Evolutionary conservation across 2,329 filamentous ascomycete genomes (phyloP), one percentile per base, ranked within the genome.

Genomic region (Tolypocladium guangdongense): DNA sequence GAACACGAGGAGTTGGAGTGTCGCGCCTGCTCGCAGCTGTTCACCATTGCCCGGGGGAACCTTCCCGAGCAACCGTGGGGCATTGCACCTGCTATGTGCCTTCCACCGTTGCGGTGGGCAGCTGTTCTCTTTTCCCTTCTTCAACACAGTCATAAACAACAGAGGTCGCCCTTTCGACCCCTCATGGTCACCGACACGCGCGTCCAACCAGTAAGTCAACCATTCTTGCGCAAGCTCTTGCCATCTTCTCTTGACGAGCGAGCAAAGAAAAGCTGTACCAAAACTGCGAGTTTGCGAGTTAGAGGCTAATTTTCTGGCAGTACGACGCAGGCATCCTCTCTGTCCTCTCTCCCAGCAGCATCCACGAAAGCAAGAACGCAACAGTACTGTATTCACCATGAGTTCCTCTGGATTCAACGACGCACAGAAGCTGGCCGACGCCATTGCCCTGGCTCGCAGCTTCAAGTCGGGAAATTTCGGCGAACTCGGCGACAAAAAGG

Each of bases 391-490:
- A n/a, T 12, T 24, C 32, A 56, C 54, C 45, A 62, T 59, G 60
- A 54, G 51, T 22, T 47, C 53, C 24, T 16, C 54, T 2, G 58
- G 56, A 1, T 68, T 56, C 33, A 57, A 58, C 10, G 62, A 69
- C 24, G 27, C 56, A 0, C 56, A 58, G 10, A 67, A 60, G 38
- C 50, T 69, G 2, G 56, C 55, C 16, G 66, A 57, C 11, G 67
- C 67, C 16, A 54, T 54, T 18, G 64, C 59, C 6, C 60, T 69
- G 14, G 60, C 60, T 1, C 41, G 49, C 2, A 59, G 56, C 39
- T 69, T 69, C 52, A 63, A 60, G 39, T 53, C 53, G 14, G 55
- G 57, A 18, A n/a, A n/a, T n/a, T n/a, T n/a, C n/a, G 30, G 30
- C 4, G 52, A 51, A 1, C 7, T 24, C 3, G 59, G 56, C 6